Evolutionary conservation across 371 early-diverging fungal species (phyloP), one percentile per base, ranked within the genome.

Genomic region (Saksenaea vasiformis): DNA sequence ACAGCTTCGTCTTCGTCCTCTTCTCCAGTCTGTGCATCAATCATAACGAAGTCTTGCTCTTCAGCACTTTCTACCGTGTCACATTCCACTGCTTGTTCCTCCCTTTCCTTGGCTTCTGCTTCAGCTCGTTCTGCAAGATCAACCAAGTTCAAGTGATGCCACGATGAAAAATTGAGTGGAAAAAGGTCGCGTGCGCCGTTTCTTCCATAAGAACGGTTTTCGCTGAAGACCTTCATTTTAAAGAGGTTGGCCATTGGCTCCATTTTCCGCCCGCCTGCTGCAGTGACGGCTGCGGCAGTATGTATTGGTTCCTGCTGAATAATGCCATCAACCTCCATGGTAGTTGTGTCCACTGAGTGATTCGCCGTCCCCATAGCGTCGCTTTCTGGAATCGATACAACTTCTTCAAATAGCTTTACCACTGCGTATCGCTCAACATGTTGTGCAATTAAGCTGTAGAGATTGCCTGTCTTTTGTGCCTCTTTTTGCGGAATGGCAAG

Each of bases 261-360:
- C 26, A 69, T 35, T 36, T 27, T 54, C 14, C 55, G 57, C 15
- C 62, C 65, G 9, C 62, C 62, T 24, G 62, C 70, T 1, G 64
- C 60, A 19, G 60, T 68, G 2, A 64, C 69, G 14, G 64, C 62
- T 13, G 68, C 68, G 13, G 68, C 57, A 22, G 63, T 68, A 34
- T 62, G 63, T 22, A 61, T 44, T 19, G 38, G 59, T 13, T 51
- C 58, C 38, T 53, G 51, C 51, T 47, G 51, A 22, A 47, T 10
- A 2, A 47, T 22, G 10, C 51, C 51, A 22, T 47, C 51, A 7
- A 47, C 24, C 10, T 47, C 51, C 19, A 47, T 47, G 3, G 51
- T 22, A n/a, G 22, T 47, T 1, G 9, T 22, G 3, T 10, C 22
- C 0, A 22, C 8, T 7, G 17, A 17, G n/a, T 11, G 5, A 22